phyloP scores from a whole-genome alignment of 192 early-diverging fungal genomes.

The Mortierella hygrophila region DNA sequence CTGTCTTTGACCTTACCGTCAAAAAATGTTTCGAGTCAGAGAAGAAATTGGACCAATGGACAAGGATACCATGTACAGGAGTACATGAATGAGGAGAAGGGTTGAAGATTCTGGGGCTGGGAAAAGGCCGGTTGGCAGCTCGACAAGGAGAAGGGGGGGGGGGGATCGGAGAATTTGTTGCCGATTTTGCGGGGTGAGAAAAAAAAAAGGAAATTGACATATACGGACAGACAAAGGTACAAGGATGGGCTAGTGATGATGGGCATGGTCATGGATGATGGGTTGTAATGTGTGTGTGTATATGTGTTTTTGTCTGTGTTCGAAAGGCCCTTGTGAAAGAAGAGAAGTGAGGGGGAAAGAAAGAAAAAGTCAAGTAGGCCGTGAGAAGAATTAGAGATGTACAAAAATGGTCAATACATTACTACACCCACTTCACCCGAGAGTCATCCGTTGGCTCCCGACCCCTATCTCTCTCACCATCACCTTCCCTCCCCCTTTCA shows the following conservation, averaged over 20 bases:
- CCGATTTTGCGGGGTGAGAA: slow-evolving; percentile 8
- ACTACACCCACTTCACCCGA: too few relatives aligned
- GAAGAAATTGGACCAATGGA: background rate
- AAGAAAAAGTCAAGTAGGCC: too few relatives aligned
- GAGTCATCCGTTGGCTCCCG: too few relatives aligned
- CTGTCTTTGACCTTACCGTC: slow-evolving; percentile 1
- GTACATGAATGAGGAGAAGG: background rate
- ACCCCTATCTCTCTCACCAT: too few relatives aligned
- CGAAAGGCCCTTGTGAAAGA: too few relatives aligned
- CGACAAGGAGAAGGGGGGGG: background rate
- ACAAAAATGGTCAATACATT: too few relatives aligned
- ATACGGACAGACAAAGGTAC: too few relatives aligned
- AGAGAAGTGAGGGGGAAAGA: background rate
- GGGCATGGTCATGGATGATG: too few relatives aligned
- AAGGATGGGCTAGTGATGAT: too few relatives aligned
- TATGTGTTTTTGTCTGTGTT: too few relatives aligned
- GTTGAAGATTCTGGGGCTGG: background rate
- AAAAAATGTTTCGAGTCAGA: background rate
- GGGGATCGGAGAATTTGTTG: background rate
- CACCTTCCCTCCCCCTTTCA: background rate
- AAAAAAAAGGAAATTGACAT: background rate
- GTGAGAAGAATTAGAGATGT: too few relatives aligned
- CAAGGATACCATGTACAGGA: background rate
- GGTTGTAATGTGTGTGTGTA: too few relatives aligned
- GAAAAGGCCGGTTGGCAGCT: background rate